Evolutionary conservation across 257 asterid genomes (phyloP).

Genomic region (Nicotiana paniculata): DNA sequence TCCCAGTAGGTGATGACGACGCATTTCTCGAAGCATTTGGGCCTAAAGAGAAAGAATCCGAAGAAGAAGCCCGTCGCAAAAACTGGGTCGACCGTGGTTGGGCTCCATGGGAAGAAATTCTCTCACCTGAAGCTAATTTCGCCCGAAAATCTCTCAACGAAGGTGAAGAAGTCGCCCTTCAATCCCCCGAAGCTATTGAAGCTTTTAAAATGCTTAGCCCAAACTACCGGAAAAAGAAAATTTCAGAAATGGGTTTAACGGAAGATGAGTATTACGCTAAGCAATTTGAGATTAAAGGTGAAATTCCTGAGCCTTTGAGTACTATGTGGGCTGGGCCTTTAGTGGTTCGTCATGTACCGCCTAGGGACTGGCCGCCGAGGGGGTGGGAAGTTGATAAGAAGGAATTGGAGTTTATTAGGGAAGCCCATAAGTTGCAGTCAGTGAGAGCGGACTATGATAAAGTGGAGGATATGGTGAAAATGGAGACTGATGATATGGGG

Average conservation of each 20-base stretch:
- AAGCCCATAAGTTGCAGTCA: slow-evolving; percentile 51
- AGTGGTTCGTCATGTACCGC: slow-evolving; percentile 70
- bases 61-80: slow-evolving; percentile 73
- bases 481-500: slow-evolving; percentile 43
- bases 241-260: slow-evolving; percentile 68
- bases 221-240: slow-evolving; percentile 54
- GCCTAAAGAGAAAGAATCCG: slow-evolving; percentile 77
- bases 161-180: slow-evolving; percentile 94
- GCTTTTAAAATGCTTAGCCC: slow-evolving; percentile 81
- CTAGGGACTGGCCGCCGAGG: slow-evolving; percentile 95
- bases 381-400: slow-evolving; percentile 84
- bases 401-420: slow-evolving; percentile 86
- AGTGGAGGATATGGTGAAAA: slow-evolving; percentile 47
- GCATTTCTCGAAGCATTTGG: slow-evolving; percentile 59
- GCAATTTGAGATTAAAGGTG: slow-evolving; percentile 90
- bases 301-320: slow-evolving; percentile 64
- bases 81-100: slow-evolving; percentile 97
- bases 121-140: slow-evolving; percentile 81
- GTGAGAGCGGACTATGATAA: slow-evolving; percentile 54
- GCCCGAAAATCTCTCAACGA: slow-evolving; percentile 83
- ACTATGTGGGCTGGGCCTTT: slow-evolving; percentile 77
- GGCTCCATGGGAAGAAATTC: slow-evolving; percentile 99
- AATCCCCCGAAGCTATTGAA: slow-evolving; percentile 73
- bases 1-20: slow-evolving; percentile 75
- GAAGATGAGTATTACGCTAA: slow-evolving; percentile 80